phyloP scores from a whole-genome alignment of 371 early-diverging fungal genomes.

The Syncephalis fuscata region DNA sequence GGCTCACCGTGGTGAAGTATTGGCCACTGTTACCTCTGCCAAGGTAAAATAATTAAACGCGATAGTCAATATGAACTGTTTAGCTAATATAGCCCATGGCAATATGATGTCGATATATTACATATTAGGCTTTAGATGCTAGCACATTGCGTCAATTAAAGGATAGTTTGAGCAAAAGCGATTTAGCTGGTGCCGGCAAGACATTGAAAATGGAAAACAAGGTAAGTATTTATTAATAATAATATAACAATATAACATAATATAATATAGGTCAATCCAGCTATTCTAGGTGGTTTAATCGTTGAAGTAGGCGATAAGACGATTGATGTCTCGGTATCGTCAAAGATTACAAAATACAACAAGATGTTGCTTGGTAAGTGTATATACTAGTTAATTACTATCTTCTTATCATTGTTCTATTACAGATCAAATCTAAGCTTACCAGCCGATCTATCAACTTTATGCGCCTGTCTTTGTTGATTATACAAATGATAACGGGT shows the following conservation, averaged over 20 bases:
- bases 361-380: constrained; percentile 34
- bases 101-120: background rate
- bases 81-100: background rate
- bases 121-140: constrained; percentile 26
- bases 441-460: too few relatives aligned
- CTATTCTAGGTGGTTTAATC: constrained; percentile 89
- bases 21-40: constrained; percentile 81
- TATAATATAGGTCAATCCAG: constrained; percentile 52
- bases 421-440: too few relatives aligned
- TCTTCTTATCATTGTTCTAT: too few relatives aligned
- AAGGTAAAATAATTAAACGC: too few relatives aligned
- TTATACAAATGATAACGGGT: too few relatives aligned
- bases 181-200: constrained; percentile 29
- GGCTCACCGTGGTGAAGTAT: constrained; percentile 83
- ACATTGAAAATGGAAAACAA: constrained; percentile 7
- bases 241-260: background rate
- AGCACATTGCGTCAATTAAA: constrained; percentile 27
- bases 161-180: constrained; percentile 27
- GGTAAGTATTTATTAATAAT: constrained; percentile 2
- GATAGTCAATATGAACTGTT: background rate
- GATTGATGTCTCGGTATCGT: constrained; percentile 90
- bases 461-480: too few relatives aligned
- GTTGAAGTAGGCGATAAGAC: constrained; percentile 96
- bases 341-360: constrained; percentile 90
- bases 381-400: too few relatives aligned